phyloP scores from a whole-genome alignment of 345 rosid genomes.

The Abelmoschus esculentus region DNA sequence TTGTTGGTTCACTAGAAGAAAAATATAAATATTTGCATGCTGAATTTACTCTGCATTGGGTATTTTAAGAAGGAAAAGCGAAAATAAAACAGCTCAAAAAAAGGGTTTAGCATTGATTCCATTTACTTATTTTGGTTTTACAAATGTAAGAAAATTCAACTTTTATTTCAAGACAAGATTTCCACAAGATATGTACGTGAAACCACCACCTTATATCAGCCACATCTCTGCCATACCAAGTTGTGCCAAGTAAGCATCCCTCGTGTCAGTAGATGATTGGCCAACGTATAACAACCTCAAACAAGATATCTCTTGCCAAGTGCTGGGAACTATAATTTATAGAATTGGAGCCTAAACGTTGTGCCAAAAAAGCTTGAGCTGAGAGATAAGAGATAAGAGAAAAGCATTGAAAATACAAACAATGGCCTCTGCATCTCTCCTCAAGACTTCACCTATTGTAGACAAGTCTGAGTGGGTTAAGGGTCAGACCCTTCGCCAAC shows the following conservation, averaged over 20 bases:
- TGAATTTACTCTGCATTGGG: not conserved
- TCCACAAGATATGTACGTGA: not conserved
- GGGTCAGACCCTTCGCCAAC: conserved; percentile 60
- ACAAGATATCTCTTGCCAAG: conserved; percentile 16
- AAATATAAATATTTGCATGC: not conserved
- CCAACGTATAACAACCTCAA: conserved; percentile 23
- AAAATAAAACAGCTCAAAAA: not conserved
- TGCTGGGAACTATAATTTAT: conserved; percentile 10
- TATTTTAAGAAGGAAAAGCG: conserved; percentile 6
- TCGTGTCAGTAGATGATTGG: conserved; percentile 19
- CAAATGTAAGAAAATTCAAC: conserved; percentile 9
- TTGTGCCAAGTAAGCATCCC: conserved; percentile 17
- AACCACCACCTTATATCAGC: not conserved
- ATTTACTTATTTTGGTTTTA: not conserved
- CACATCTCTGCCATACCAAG: not conserved
- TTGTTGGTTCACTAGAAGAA: not conserved
- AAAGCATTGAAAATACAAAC: not conserved
- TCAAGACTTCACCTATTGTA: conserved; percentile 74
- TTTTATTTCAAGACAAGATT: not conserved
- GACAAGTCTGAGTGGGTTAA: conserved; percentile 83
- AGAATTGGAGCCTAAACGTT: conserved; percentile 4
- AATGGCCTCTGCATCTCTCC: conserved; percentile 88
- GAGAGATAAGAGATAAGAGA: not conserved
- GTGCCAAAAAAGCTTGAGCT: conserved; percentile 4
- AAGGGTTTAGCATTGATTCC: not conserved